These are phyloP conservation scores for Chlorophyllum brunneum DNA, from an alignment of 768 basidiomycete genomes.

Conservation along the genomic window DNA sequence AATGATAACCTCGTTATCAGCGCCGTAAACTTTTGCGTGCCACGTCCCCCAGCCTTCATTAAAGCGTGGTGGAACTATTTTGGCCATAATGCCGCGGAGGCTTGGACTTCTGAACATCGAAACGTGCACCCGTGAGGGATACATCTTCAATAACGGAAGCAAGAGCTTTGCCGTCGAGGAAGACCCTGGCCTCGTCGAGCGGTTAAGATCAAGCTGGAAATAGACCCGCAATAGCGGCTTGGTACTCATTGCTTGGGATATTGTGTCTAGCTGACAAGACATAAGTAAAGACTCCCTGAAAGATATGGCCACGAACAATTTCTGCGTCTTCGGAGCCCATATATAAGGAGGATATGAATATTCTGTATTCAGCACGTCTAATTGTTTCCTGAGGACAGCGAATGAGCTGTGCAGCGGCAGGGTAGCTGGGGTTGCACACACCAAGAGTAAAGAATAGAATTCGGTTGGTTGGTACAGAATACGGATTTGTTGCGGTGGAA, in stretches of 20 bases:
- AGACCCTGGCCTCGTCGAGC: constrained; percentile 70
- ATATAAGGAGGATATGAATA: constrained; percentile 90
- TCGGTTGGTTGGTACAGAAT: constrained; percentile 38
- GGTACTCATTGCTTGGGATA: constrained; percentile 53
- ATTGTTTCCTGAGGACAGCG: constrained; percentile 60
- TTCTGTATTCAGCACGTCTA: constrained; percentile 64
- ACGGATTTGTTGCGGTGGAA: constrained; percentile 38
- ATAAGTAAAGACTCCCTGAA: background rate
- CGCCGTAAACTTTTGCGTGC: constrained; percentile 96
- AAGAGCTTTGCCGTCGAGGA: constrained; percentile 66
- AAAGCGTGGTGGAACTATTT: constrained; percentile 83
- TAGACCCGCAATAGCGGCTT: constrained; percentile 64
- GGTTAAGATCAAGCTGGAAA: constrained; percentile 78
- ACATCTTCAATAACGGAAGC: constrained; percentile 67
- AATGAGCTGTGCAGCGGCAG: background rate
- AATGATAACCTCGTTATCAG: constrained; percentile 88
- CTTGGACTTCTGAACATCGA: constrained; percentile 88
- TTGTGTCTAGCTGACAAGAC: constrained; percentile 59
- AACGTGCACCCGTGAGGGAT: constrained; percentile 69
- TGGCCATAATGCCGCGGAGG: constrained; percentile 68
- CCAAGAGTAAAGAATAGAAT: constrained; percentile 42
- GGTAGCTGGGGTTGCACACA: constrained; percentile 18
- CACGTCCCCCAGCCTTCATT: constrained; percentile 99
- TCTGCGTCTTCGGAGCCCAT: constrained; percentile 76
- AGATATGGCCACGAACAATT: constrained; percentile 50